These are phyloP conservation scores for Auricularia sp. DNA, from an alignment of 768 basidiomycete genomes.

Conservation along the genomic window DNA sequence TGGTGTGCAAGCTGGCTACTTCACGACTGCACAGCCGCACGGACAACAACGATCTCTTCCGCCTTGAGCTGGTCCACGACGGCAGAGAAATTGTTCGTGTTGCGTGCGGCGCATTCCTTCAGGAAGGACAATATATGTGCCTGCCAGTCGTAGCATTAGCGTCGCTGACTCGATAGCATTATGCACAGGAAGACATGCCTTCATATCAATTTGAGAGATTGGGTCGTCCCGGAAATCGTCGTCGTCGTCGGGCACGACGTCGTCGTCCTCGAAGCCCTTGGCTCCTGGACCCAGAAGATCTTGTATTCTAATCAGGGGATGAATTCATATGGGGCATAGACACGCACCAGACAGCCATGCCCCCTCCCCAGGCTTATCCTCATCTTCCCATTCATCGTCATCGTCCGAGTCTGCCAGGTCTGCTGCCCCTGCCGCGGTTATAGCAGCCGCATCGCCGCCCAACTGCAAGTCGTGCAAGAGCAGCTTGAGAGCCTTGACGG, in stretches of 20 bases:
- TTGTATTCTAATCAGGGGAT: neutral
- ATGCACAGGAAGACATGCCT: slow-evolving; percentile 26
- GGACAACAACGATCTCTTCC: slow-evolving; percentile 64
- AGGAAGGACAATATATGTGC: slow-evolving; percentile 63
- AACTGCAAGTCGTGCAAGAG: slow-evolving; percentile 76
- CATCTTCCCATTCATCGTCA: slow-evolving; percentile 90
- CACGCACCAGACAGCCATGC: slow-evolving; percentile 62
- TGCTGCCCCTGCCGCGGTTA: slow-evolving; percentile 41
- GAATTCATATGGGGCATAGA: neutral
- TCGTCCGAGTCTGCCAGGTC: slow-evolving; percentile 67
- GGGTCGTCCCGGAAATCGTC: slow-evolving; percentile 85
- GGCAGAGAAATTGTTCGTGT: slow-evolving; percentile 51
- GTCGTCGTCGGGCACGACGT: slow-evolving; percentile 63
- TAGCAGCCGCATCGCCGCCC: slow-evolving; percentile 61
- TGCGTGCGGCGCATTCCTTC: slow-evolving; percentile 52
- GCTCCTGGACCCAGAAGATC: slow-evolving; percentile 72
- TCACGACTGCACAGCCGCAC: neutral
- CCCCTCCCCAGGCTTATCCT: slow-evolving; percentile 68
- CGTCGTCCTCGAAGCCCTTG: slow-evolving; percentile 67
- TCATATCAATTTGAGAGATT: slow-evolving; percentile 78
- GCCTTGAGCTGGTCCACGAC: slow-evolving; percentile 56
- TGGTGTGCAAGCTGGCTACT: too few species aligned
- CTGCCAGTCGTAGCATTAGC: slow-evolving; percentile 27
- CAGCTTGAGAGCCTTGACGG: slow-evolving; percentile 85
- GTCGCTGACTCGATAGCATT: neutral